Base-by-base conservation (phyloP, 352 stramenopile genomes). In the Pythium volutum region DNA sequence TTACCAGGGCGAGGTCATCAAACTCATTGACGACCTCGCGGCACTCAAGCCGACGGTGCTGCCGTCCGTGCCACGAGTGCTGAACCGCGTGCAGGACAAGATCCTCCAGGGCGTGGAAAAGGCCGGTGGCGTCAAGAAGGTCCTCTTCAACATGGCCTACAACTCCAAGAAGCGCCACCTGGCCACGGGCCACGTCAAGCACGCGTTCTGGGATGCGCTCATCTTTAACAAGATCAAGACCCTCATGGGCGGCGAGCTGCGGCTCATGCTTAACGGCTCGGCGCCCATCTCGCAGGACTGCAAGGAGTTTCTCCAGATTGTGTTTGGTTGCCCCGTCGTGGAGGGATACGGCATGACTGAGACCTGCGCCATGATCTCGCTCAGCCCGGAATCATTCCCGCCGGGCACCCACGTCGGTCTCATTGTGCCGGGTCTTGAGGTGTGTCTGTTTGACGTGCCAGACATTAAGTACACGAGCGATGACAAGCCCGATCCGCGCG, bases 311-410 rank as follows among this genome's bases (percentile, higher is more conserved):
- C 93, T 98, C 67, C 82, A 96, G 51, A 89, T 96, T 51, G 77
- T 98, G 29, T 87, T 99, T 27, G 91, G 88, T 57, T 84, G 88
- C 18, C 80, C 84, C 2, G 88, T 99, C 9, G 70, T 97, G 1
- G 93, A 98, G 70, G 96, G 94, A 34, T 98, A 99, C 64, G 97
- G 97, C 8, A 84, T 98, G 64, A 98, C 95, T 0, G 96, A 99
- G 53, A 77, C 74, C 0, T 71, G 57, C 8, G 75, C 71, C 0
- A 63, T 73, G 22, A 78, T 76, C 29, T 71, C 67, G 10, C 75
- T 81, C 49, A 72, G 73, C 1, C 74, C 69, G 2, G 53, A 66
- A 16, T 57, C 63, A 12, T 77, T 81, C 26, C 59, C 67, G 1
- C 60, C 66, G 0, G 83, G 84, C 7, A 92, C 93, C 29, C 95